Percentiles rank a stretch among this genome's conserved stretches.
These are phyloP conservation scores for Dimocarpus longan DNA, from an alignment of 345 rosid genomes.

Conservation along the genomic window DNA sequence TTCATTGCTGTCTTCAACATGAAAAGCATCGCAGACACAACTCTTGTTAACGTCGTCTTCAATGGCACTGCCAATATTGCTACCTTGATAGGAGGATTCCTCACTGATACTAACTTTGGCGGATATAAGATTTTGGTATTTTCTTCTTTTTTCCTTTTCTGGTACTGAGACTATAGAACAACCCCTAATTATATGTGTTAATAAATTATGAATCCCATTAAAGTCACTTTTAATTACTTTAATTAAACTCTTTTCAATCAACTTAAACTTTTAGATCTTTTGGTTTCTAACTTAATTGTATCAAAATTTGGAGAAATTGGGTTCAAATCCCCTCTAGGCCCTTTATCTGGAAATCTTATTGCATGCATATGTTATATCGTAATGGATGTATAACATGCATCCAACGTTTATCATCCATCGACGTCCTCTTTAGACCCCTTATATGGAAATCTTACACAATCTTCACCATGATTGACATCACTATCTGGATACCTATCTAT, in stretches of 20 bases:
- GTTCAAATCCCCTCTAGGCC: too few relatives aligned
- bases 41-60: slow-evolving; percentile 44
- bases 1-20: slow-evolving; percentile 63
- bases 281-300: too few relatives aligned
- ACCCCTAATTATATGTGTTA: not conserved
- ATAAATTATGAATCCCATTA: too few relatives aligned
- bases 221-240: too few relatives aligned
- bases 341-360: too few relatives aligned
- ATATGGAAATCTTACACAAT: slow-evolving; percentile 22
- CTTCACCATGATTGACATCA: slow-evolving; percentile 33
- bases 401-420: too few relatives aligned
- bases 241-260: not conserved
- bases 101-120: slow-evolving; percentile 70
- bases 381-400: slow-evolving; percentile 21
- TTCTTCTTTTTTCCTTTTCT: slow-evolving; percentile 62
- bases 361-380: not conserved
- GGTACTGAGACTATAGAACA: slow-evolving; percentile 28
- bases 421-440: too few relatives aligned
- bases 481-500: slow-evolving; percentile 43
- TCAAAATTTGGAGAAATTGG: too few relatives aligned
- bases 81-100: slow-evolving; percentile 63
- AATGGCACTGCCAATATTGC: slow-evolving; percentile 65
- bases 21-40: slow-evolving; percentile 65
- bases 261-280: too few relatives aligned
- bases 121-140: slow-evolving; percentile 64